Evolutionary conservation across 208 protist species (phyloP).

Genomic region (Angomonas ambiguus): DNA sequence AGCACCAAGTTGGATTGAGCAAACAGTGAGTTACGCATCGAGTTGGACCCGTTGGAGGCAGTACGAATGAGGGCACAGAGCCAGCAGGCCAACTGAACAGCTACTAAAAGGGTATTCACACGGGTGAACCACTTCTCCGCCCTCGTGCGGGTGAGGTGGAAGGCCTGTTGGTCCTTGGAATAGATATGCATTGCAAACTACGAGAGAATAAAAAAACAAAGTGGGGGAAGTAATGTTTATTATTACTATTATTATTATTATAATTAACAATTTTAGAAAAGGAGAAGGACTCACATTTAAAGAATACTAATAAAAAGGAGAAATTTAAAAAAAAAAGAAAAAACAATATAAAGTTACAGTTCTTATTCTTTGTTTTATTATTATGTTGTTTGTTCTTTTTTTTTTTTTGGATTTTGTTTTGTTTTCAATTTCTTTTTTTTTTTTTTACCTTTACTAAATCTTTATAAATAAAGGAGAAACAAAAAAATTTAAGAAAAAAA

Average conservation of each 20-base stretch:
- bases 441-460: background rate
- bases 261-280: constrained; percentile 2
- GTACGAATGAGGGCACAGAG: constrained; percentile 52
- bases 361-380: constrained; percentile 1
- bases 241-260: background rate
- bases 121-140: constrained; percentile 66
- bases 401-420: background rate
- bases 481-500: constrained; percentile 10
- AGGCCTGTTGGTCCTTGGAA: constrained; percentile 75
- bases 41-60: constrained; percentile 23
- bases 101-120: constrained; percentile 45
- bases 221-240: background rate
- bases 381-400: constrained; percentile 12
- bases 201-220: constrained; percentile 2
- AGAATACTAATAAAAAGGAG: constrained; percentile 1
- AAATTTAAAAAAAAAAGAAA: background rate
- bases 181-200: constrained; percentile 66
- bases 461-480: constrained; percentile 3
- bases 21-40: constrained; percentile 71
- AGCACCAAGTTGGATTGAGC: constrained; percentile 30
- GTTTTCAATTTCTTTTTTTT: constrained; percentile 11
- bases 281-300: constrained; percentile 11
- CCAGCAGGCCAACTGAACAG: constrained; percentile 66
- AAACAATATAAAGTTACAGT: background rate
- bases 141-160: constrained; percentile 57